These are phyloP conservation scores for Aspergillus sp. DNA, from an alignment of 2,329 filamentous ascomycete genomes.

Conservation along the genomic window DNA sequence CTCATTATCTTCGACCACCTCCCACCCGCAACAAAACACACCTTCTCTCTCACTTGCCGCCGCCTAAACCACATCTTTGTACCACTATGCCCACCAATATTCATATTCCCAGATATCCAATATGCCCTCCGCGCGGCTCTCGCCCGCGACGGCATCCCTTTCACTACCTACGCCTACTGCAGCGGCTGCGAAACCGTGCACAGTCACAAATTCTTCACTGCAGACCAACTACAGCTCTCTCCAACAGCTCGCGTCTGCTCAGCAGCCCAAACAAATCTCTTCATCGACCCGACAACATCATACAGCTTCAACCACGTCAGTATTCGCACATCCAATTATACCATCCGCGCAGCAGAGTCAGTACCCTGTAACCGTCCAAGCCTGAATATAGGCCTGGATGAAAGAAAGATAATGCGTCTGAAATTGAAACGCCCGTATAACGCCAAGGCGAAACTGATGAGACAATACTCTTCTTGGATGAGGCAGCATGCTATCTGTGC, in stretches of 20 bases:
- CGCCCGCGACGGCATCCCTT: constrained; percentile 1
- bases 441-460: too few species aligned
- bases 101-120: not conserved
- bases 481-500: not conserved
- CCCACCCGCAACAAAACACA: not conserved
- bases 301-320: not conserved
- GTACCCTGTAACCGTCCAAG: too few species aligned
- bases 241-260: not conserved
- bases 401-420: too few species aligned
- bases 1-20: not conserved
- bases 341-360: too few species aligned
- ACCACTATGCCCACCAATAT: not conserved
- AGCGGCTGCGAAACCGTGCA: not conserved
- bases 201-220: not conserved
- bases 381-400: too few species aligned
- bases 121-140: not conserved
- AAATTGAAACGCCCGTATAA: too few species aligned
- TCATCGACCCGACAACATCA: not conserved
- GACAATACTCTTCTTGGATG: not conserved
- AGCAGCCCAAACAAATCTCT: not conserved
- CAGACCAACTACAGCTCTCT: not conserved
- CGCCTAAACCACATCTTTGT: not conserved
- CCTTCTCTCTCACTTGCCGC: not conserved
- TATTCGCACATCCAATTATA: not conserved
- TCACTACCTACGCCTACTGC: constrained; percentile 1